These are phyloP conservation scores for Anisogramma anomala DNA, from an alignment of 2,329 filamentous ascomycete genomes.

Conservation along the genomic window DNA sequence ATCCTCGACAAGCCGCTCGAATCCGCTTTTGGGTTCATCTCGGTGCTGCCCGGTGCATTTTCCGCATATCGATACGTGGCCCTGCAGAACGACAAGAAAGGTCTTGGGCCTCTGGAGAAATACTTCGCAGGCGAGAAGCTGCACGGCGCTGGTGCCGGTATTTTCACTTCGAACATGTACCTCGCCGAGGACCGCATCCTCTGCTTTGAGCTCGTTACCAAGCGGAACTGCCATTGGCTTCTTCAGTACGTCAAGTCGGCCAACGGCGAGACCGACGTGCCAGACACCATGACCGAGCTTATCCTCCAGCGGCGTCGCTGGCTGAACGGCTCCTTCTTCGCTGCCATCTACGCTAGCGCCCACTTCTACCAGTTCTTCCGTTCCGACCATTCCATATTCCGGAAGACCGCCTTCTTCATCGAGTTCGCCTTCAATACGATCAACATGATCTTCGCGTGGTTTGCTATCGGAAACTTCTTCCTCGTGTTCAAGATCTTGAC, in stretches of 20 bases:
- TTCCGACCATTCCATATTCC: conserved; percentile 74
- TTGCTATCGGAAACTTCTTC: conserved; percentile 98
- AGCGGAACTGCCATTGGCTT: conserved; percentile 95
- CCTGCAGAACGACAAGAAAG: conserved; percentile 92
- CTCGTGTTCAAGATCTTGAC: conserved; percentile 96
- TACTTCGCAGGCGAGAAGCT: conserved; percentile 15
- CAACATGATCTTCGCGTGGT: conserved; percentile 98
- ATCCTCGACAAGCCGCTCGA: conserved; percentile 97
- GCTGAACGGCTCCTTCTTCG: conserved; percentile 98
- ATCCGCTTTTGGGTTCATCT: conserved; percentile 95
- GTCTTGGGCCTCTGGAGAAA: conserved; percentile 50
- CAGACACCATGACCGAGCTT: conserved; percentile 85
- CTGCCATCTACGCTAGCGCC: conserved; percentile 84
- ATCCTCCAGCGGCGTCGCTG: conserved; percentile 92
- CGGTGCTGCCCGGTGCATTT: conserved; percentile 90
- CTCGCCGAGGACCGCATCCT: conserved; percentile 97
- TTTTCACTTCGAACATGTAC: conserved; percentile 99
- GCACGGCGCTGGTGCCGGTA: conserved; percentile 24
- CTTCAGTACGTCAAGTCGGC: conserved; percentile 97
- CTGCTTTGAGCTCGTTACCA: conserved; percentile 95
- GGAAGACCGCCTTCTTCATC: conserved; percentile 81
- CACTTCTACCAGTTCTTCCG: conserved; percentile 96
- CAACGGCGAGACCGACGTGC: conserved; percentile 93
- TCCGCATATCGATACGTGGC: conserved; percentile 96
- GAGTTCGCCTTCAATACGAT: conserved; percentile 92